These are phyloP conservation scores for Wickerhamomyces sp. DNA, from an alignment of 1,139 yeast genomes.

Conservation along the genomic window DNA sequence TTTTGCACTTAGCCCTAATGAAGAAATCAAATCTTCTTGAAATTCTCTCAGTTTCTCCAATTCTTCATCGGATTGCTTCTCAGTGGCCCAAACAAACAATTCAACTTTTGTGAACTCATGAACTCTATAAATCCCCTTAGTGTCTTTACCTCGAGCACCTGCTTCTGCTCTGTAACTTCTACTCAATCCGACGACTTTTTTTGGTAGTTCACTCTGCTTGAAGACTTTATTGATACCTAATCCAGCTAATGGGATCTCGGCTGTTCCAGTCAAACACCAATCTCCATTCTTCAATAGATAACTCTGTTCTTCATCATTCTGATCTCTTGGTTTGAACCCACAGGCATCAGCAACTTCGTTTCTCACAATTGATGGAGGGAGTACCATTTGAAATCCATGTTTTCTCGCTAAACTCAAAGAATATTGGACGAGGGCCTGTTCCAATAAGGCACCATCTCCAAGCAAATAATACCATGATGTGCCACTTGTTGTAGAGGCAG, in stretches of 20 bases:
- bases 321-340: conserved; percentile 93
- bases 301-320: conserved; percentile 80
- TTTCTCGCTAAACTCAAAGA: conserved; percentile 62
- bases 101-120: conserved; percentile 99
- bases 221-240: conserved; percentile 43
- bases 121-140: conserved; percentile 88
- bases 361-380: conserved; percentile 85
- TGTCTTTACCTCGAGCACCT: conserved; percentile 91
- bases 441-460: conserved; percentile 85
- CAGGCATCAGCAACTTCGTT: conserved; percentile 79
- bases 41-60: conserved; percentile 58
- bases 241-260: conserved; percentile 93
- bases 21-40: conserved; percentile 59
- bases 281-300: conserved; percentile 53
- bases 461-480: conserved; percentile 83
- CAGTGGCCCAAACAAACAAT: conserved; percentile 70
- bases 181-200: conserved; percentile 72
- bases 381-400: conserved; percentile 63
- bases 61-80: conserved; percentile 41
- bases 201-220: conserved; percentile 38
- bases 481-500: conserved; percentile 77
- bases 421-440: conserved; percentile 83
- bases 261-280: conserved; percentile 84
- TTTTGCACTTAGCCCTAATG: conserved; percentile 75
- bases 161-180: conserved; percentile 95